These are phyloP conservation scores for Mycena epipterygia DNA, from an alignment of 768 basidiomycete species.

Conservation along the genomic window DNA sequence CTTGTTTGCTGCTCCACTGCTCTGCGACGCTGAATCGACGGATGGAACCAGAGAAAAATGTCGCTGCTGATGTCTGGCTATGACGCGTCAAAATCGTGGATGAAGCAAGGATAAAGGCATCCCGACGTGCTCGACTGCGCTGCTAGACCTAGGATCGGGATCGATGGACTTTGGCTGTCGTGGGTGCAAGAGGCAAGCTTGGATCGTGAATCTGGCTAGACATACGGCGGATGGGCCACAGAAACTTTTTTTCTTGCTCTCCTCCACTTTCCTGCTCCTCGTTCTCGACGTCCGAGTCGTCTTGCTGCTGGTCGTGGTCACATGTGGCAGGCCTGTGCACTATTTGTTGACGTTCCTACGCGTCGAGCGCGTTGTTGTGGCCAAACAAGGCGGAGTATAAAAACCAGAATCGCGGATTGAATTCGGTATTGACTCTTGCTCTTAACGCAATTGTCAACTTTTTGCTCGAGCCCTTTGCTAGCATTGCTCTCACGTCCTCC, in stretches of 20 bases:
- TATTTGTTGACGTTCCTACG: constrained; percentile 9
- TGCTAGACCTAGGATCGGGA: too few species aligned
- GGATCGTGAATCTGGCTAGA: too few species aligned
- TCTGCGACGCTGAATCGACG: too few species aligned
- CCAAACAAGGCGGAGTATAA: not conserved
- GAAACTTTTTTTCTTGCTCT: not conserved
- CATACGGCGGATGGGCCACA: not conserved
- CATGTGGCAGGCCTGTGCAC: not conserved
- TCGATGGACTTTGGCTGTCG: too few species aligned
- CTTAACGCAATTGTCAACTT: not conserved
- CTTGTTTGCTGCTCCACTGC: too few species aligned
- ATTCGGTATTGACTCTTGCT: not conserved
- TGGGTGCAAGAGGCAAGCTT: too few species aligned
- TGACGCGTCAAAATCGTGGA: too few species aligned
- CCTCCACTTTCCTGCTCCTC: not conserved
- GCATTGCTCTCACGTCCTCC: not conserved
- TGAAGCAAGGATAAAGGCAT: too few species aligned
- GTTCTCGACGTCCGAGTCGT: too few species aligned
- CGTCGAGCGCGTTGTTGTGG: constrained; percentile 9
- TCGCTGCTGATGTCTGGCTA: too few species aligned
- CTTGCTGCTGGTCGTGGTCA: not conserved
- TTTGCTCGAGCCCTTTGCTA: constrained; percentile 1
- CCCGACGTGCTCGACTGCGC: too few species aligned
- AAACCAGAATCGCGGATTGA: not conserved
- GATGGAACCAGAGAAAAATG: too few species aligned